A percentile compares a stretch with the other conserved stretches of the same genome.
These are phyloP conservation scores for Pseudocercospora eumusae DNA, from an alignment of 2,329 filamentous ascomycete species.

Conservation along the genomic window DNA sequence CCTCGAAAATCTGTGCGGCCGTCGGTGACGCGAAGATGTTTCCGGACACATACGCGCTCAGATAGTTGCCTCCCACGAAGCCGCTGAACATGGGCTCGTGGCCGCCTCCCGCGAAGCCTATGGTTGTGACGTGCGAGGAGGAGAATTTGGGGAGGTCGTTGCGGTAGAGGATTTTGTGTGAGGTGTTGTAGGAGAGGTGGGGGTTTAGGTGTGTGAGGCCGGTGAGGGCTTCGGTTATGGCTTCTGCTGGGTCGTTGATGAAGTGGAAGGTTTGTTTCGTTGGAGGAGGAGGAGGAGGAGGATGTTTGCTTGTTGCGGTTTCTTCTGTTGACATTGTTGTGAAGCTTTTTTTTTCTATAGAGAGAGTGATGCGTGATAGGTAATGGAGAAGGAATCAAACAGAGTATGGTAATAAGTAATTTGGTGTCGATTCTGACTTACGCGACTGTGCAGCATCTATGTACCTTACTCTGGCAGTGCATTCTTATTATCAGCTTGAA, in stretches of 20 bases:
- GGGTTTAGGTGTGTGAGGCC: slow-evolving; percentile 42
- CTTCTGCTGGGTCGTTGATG: slow-evolving; percentile 40
- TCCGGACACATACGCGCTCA: slow-evolving; percentile 62
- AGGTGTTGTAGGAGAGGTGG: slow-evolving; percentile 38
- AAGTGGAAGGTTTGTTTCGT: slow-evolving; percentile 43
- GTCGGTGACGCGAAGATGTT: slow-evolving; percentile 66
- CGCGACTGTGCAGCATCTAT: background rate
- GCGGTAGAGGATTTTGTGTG: slow-evolving; percentile 43
- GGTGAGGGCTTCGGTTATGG: slow-evolving; percentile 41
- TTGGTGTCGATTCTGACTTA: background rate
- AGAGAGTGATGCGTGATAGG: too few species aligned
- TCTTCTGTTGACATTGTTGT: slow-evolving; percentile 32
- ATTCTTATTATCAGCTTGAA: slow-evolving; percentile 11
- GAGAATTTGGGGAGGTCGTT: slow-evolving; percentile 38
- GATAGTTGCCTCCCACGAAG: slow-evolving; percentile 63
- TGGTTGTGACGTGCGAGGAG: slow-evolving; percentile 39
- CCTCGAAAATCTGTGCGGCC: slow-evolving; percentile 63
- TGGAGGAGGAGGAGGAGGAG: slow-evolving; percentile 25
- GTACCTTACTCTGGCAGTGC: slow-evolving; percentile 2
- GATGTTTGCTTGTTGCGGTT: slow-evolving; percentile 25
- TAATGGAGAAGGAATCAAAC: background rate
- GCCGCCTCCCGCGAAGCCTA: slow-evolving; percentile 43
- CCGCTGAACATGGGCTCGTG: slow-evolving; percentile 64
- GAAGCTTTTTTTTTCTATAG: background rate
- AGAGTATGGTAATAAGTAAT: too few species aligned